Percentiles rank a stretch among this genome's conserved stretches.
Evolutionary conservation across 2,329 filamentous ascomycete genomes (phyloP).

Genomic region (Fusarium buxicola): DNA sequence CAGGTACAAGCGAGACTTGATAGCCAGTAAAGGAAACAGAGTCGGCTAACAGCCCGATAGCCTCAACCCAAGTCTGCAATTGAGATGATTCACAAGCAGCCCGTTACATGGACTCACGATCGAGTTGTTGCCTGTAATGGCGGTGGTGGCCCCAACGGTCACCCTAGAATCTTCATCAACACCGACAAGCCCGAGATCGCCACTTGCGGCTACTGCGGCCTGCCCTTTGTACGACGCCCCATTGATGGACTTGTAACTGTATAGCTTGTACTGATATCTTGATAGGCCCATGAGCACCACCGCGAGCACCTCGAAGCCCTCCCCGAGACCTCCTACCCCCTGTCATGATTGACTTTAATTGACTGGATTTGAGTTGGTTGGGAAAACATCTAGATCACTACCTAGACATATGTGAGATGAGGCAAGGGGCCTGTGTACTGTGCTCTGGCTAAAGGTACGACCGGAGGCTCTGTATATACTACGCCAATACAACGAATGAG

Average conservation of each 20-base stretch:
- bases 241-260: not conserved
- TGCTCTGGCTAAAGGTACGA: constrained; percentile 25
- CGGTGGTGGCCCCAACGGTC: constrained; percentile 88
- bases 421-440: constrained; percentile 23
- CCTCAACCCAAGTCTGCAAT: constrained; percentile 91
- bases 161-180: constrained; percentile 97
- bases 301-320: constrained; percentile 85
- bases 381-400: constrained; percentile 18
- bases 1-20: constrained; percentile 72
- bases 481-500: constrained; percentile 41
- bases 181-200: constrained; percentile 95
- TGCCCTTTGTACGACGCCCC: constrained; percentile 82
- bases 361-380: constrained; percentile 25
- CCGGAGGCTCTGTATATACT: constrained; percentile 42
- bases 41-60: constrained; percentile 60
- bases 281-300: constrained; percentile 89
- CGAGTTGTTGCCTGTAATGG: constrained; percentile 89
- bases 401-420: constrained; percentile 22
- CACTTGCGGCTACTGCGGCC: constrained; percentile 90
- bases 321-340: constrained; percentile 83
- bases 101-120: constrained; percentile 90
- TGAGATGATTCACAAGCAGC: constrained; percentile 94
- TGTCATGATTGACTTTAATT: constrained; percentile 59
- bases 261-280: constrained; percentile 12
- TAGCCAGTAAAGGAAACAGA: constrained; percentile 12